A percentile compares a stretch with the other conserved stretches of the same genome.
Conservation (phyloP, 1,139 yeast genomes). For the Sugiyamaella castrensis region DNA sequence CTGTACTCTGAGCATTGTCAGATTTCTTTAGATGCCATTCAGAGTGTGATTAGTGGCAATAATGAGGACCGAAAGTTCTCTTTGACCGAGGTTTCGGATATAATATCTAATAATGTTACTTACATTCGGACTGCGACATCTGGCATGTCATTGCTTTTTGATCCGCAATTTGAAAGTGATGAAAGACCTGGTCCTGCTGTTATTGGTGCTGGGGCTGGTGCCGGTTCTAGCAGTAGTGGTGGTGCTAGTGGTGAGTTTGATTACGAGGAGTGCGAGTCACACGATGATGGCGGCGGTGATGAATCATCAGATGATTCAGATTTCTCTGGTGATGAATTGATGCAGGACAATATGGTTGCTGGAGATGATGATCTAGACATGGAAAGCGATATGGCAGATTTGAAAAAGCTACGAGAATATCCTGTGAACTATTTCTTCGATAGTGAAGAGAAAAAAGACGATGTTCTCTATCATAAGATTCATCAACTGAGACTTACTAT, state of each 20-base stretch:
- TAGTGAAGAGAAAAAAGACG: slow-evolving; percentile 23
- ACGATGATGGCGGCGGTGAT: slow-evolving; percentile 32
- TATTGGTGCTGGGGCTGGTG: slow-evolving; percentile 17
- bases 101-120: slow-evolving; percentile 52
- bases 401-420: slow-evolving; percentile 36
- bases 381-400: slow-evolving; percentile 33
- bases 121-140: slow-evolving; percentile 61
- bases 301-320: slow-evolving; percentile 40
- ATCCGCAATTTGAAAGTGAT: slow-evolving; percentile 46
- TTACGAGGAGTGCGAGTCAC: slow-evolving; percentile 29
- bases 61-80: slow-evolving; percentile 18
- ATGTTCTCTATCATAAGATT: slow-evolving; percentile 55
- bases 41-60: not conserved
- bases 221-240: slow-evolving; percentile 10
- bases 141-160: slow-evolving; percentile 74
- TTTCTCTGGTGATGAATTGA: slow-evolving; percentile 29
- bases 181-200: slow-evolving; percentile 12
- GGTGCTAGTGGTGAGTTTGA: slow-evolving; percentile 23
- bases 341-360: slow-evolving; percentile 27
- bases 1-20: slow-evolving; percentile 52
- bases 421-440: slow-evolving; percentile 51
- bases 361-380: slow-evolving; percentile 46
- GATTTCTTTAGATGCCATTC: slow-evolving; percentile 42
- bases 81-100: slow-evolving; percentile 32
- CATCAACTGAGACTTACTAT: slow-evolving; percentile 61